Base-by-base conservation (phyloP, 441 rosid species). In the Aquilaria agallochum region DNA sequence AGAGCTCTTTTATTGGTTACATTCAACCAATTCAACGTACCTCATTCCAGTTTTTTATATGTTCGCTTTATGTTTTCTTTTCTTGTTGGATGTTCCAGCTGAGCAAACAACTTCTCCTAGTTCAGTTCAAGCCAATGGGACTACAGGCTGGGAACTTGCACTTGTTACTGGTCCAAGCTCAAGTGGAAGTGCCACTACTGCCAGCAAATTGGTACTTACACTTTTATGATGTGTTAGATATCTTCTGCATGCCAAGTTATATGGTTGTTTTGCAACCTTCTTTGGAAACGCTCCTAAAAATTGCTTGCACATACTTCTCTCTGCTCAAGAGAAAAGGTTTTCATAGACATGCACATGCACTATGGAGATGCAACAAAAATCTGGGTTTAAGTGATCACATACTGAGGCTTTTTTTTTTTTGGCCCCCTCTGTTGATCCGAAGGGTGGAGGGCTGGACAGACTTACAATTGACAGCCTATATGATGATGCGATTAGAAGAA, bases 381-480 rank as follows among this genome's bases (percentile, higher is more conserved):
- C 9, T 50, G 53, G 8, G 9, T 20, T 20, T 53, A 5, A 9
- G 3, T 27, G 31, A 15, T 31, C 56, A 7, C 56, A 27, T 53
- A 11, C n/a, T 27, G 31, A 33, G 31, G 32, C 10, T 6, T 58
- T 45, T 11, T 33, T 32, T 20, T 56, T n/a, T n/a, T 51, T 33
- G 36, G 32, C 47, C 20, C 31, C 31, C 13, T 68, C 34, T 42
- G 63, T 69, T 68, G 2, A 51, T 50, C 60, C 30, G 42, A 71
- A 95, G 99, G 98, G 73, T 42, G 99, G 99, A 74, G 99, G 98
- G 55, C 74, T 95, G 15, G 99, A 95, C 83, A 82, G 76, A 81
- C 90, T 92, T 62, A 95, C 93, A 58, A 73, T 95, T 49, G 96
- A 95, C 80, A 92, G 99, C 81, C 76, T 95, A 31, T 95, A 95